Conservation (phyloP, 2,329 filamentous ascomycete species). For the Paecilomyces variotii region DNA sequence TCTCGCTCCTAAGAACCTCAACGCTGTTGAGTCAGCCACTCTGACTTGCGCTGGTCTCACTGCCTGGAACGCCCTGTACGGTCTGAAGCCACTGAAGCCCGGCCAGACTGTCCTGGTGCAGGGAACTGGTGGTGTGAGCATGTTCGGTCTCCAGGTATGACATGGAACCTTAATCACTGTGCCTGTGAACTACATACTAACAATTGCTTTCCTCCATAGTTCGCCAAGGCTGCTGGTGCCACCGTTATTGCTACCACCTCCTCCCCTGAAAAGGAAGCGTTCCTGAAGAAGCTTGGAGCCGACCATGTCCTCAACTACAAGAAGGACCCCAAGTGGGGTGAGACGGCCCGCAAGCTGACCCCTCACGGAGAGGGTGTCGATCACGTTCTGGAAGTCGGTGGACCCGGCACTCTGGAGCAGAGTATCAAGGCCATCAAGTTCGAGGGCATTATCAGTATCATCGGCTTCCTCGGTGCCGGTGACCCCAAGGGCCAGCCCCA, state of each 20-base stretch:
- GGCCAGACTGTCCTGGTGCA: conserved; percentile 53
- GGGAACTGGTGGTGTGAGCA: conserved; percentile 53
- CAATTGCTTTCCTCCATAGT: conserved; percentile 16
- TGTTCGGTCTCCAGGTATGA: conserved; percentile 46
- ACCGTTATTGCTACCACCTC: conserved; percentile 54
- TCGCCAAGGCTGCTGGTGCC: conserved; percentile 45
- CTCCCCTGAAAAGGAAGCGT: conserved; percentile 46
- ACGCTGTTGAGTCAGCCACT: conserved; percentile 47
- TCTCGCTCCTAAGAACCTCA: conserved; percentile 49
- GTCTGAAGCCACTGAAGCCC: conserved; percentile 45
- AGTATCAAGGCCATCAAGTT: conserved; percentile 46
- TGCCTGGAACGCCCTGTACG: conserved; percentile 59
- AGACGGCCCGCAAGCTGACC: conserved; percentile 44
- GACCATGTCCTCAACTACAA: conserved; percentile 56
- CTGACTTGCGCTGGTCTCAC: conserved; percentile 56
- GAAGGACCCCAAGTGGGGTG: conserved; percentile 51
- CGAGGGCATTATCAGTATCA: conserved; percentile 49
- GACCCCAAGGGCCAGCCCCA: conserved; percentile 41
- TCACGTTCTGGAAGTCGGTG: conserved; percentile 59
- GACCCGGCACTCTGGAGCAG: conserved; percentile 52
- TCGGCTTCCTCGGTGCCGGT: conserved; percentile 49
- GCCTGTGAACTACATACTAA: not conserved
- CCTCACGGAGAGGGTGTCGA: conserved; percentile 50
- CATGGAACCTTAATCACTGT: not conserved
- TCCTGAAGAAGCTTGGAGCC: conserved; percentile 49